Percentiles rank a stretch among this genome's conserved stretches.
Conservation (phyloP, 2,329 filamentous ascomycete species). For the Cadophora gregata region DNA sequence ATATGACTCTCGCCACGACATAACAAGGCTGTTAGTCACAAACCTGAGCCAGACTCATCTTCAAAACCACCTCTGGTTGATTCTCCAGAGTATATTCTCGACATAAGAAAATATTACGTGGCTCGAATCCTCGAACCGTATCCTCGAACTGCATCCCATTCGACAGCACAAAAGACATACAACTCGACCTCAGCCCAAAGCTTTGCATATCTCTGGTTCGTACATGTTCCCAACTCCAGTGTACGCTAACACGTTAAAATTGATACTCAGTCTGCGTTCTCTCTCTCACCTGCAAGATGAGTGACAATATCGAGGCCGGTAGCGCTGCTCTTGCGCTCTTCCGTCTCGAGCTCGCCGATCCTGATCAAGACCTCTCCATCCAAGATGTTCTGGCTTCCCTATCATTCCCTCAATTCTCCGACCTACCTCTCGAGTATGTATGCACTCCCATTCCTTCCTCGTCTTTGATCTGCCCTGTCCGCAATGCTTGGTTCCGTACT, state of each 20-base stretch:
- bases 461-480: neutral
- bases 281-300: neutral
- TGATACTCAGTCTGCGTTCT: too few relatives aligned
- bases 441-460: neutral
- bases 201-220: too few relatives aligned
- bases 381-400: neutral
- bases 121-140: too few relatives aligned
- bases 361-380: neutral
- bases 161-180: too few relatives aligned
- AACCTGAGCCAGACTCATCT: too few relatives aligned
- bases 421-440: neutral
- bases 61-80: too few relatives aligned
- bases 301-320: neutral
- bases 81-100: too few relatives aligned
- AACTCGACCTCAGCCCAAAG: too few relatives aligned
- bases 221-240: neutral
- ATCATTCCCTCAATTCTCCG: neutral
- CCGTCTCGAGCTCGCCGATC: neutral
- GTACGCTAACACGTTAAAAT: neutral
- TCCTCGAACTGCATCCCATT: too few relatives aligned
- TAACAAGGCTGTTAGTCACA: too few relatives aligned
- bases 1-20: too few relatives aligned
- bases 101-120: too few relatives aligned
- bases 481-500: neutral
- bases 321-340: neutral